Percentiles rank a stretch among this genome's conserved stretches.
phyloP scores from a whole-genome alignment of 1,139 yeast genomes.

The Blastobotrys arbuscula region DNA sequence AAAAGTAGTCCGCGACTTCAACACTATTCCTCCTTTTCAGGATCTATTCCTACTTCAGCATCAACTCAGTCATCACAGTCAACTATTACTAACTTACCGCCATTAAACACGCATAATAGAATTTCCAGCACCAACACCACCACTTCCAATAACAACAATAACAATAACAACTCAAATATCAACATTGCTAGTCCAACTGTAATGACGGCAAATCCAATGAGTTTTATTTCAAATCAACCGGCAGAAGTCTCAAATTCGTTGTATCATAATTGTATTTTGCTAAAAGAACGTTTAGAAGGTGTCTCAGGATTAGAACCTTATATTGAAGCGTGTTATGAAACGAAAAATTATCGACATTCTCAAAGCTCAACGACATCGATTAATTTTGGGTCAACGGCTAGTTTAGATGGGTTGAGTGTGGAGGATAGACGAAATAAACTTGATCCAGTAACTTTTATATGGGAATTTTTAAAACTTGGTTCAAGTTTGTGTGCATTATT shows the following conservation, averaged over 20 bases:
- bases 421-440: conserved; percentile 32
- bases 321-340: conserved; percentile 44
- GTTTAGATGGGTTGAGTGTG: conserved; percentile 2
- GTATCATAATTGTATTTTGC: conserved; percentile 59
- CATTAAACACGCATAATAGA: background rate
- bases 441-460: conserved; percentile 89
- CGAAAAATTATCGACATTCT: conserved; percentile 39
- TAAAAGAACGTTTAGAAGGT: conserved; percentile 53
- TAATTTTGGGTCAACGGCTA: conserved; percentile 11
- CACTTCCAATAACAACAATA: conserved; percentile 2
- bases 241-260: conserved; percentile 41
- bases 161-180: conserved; percentile 3
- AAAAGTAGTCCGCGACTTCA: conserved; percentile 2
- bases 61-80: background rate
- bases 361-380: conserved; percentile 14
- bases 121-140: background rate
- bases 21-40: conserved; percentile 5
- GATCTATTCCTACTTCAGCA: background rate
- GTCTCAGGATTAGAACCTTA: conserved; percentile 73
- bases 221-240: conserved; percentile 10
- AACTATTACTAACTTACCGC: background rate
- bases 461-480: conserved; percentile 88
- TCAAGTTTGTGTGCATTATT: conserved; percentile 84
- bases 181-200: background rate
- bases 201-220: conserved; percentile 11